A percentile compares a stretch with the other conserved stretches of the same genome.
Evolutionary conservation across 2,329 filamentous ascomycete genomes (phyloP).

Genomic region (Colletotrichum sublineola): DNA sequence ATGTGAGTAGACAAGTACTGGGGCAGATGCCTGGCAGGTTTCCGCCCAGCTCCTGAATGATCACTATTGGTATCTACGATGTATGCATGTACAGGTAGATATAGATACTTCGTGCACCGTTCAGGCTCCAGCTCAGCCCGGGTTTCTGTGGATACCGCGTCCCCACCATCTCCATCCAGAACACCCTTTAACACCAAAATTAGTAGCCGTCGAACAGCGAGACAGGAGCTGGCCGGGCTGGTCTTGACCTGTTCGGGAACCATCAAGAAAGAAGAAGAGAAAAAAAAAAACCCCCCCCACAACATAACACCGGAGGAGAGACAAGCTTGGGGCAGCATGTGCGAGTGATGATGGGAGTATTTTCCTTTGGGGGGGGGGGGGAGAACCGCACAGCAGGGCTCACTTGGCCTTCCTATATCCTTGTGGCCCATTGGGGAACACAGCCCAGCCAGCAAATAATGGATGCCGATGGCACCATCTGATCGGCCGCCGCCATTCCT

Average conservation of each 20-base stretch:
- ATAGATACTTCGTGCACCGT: not conserved
- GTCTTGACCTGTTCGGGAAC: constrained; percentile 33
- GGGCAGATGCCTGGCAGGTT: constrained; percentile 21
- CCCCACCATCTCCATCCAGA: constrained; percentile 23
- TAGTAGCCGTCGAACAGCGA: constrained; percentile 24
- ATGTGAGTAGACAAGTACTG: constrained; percentile 36
- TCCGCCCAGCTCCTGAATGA: constrained; percentile 13
- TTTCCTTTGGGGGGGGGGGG: not conserved
- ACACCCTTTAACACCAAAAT: constrained; percentile 31
- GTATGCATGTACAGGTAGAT: too few relatives aligned
- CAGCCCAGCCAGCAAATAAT: constrained; percentile 25
- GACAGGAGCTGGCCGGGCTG: constrained; percentile 25
- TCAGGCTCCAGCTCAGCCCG: constrained; percentile 21
- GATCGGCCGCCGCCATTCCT: constrained; percentile 39
- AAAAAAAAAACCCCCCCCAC: not conserved
- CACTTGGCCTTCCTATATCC: constrained; percentile 21
- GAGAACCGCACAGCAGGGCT: not conserved
- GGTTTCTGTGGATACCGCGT: not conserved
- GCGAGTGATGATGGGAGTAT: constrained; percentile 11
- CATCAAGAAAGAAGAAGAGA: not conserved
- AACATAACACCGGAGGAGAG: constrained; percentile 1
- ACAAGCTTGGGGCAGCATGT: constrained; percentile 13
- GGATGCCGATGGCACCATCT: constrained; percentile 36
- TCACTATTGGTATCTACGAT: not conserved
- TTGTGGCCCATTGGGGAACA: constrained; percentile 26